Percentiles rank a stretch among this genome's conserved stretches.
Conservation (phyloP, 441 rosid genomes). For the Adansonia rubrostipa region DNA sequence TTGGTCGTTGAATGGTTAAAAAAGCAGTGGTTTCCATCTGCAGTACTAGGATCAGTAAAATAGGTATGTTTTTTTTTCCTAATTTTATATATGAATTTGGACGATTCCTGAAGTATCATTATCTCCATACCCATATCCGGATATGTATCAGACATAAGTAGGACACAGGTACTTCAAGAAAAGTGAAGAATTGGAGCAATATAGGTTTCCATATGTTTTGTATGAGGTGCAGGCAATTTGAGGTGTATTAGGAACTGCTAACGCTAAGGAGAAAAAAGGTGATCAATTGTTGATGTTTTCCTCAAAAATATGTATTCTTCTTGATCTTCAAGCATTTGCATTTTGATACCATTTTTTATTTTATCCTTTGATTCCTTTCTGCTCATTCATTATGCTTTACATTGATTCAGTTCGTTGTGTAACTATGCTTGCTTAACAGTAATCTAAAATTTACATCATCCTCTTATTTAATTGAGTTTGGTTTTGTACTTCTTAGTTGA, state of each 20-base stretch:
- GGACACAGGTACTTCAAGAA: no score
- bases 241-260: slow-evolving; percentile 27
- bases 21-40: slow-evolving; percentile 15
- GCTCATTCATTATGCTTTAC: slow-evolving; percentile 3
- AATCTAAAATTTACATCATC: not conserved
- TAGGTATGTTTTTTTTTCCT: no score
- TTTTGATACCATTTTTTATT: not conserved
- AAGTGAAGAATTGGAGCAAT: no score
- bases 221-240: slow-evolving; percentile 21
- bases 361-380: not conserved
- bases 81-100: no score
- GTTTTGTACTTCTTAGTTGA: not conserved
- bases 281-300: slow-evolving; percentile 19
- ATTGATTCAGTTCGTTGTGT: not conserved
- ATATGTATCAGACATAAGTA: no score
- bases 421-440: not conserved
- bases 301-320: slow-evolving; percentile 31
- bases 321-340: slow-evolving; percentile 32
- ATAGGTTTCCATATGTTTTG: not conserved
- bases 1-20: slow-evolving; percentile 28
- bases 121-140: no score
- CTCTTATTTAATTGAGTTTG: not conserved
- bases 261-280: slow-evolving; percentile 19
- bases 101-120: no score
- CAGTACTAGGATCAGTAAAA: no score